Evolutionary conservation across 1,139 yeast genomes (phyloP), one percentile per base, ranked within the genome.

Genomic region (Yamadazyma atmosphaerica): DNA sequence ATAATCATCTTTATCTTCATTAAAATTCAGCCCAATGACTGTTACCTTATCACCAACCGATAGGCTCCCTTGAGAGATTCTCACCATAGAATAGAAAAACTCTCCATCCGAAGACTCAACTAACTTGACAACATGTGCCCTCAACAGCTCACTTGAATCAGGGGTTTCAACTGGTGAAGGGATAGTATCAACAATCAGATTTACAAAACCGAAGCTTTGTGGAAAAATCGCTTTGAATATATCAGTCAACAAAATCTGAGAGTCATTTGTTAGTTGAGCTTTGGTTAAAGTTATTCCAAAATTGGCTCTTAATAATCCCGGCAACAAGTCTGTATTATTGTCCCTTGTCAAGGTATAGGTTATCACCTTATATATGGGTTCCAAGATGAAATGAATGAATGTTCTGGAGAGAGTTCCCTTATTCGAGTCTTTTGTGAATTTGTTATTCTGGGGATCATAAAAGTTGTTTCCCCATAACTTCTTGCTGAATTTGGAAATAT

Each of bases 391-490:
- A 42, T 76, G 73, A 11, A 79, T 75, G 57, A 90, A 90, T 0
- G 90, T 63, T 39, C 88, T 62, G 16, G 68, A 58, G 2, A 57
- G 41, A 1, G 56, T 41, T 2, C 58, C 55, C 5, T 57, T 59
- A 4, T 54, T 44, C 1, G 72, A 60, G 27, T 59, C 56, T 0
- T 59, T 58, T 0, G 74, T 60, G 49, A 88, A 82, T 40, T 64
- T 71, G 21, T 73, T 67, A 0, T 60, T 51, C 0, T 56, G 55
- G 1, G 66, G 54, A 39, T 79, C 64, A 52, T 65, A 86, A 51
- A 71, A 83, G 11, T 80, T 55, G 46, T 85, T 83, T 0, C 96
- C 96, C 97, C 98, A 90, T 26, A 89, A 58, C 40, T 80, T 65
- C 31, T 58, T 56, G 1, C 78, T 60, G 51, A 88, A 79, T 3